Evolutionary conservation across 129 eudicot genomes (phyloP).

Genomic region (Pseudognaphalium luteoalbum): DNA sequence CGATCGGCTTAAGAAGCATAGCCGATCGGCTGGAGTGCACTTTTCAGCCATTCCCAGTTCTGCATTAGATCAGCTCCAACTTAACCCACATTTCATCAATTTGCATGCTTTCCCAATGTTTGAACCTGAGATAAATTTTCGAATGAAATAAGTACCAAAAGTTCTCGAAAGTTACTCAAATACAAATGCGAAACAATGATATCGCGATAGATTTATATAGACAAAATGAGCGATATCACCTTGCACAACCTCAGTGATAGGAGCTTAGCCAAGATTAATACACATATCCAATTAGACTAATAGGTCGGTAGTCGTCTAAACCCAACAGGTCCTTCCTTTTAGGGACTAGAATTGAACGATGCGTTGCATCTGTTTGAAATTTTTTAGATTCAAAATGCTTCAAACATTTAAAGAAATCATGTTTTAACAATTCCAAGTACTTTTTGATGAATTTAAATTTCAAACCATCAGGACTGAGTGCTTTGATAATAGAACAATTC

Average conservation of each 20-base stretch:
- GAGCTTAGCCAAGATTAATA: not conserved
- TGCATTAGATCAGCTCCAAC: too few species aligned
- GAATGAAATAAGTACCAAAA: too few species aligned
- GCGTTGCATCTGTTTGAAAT: not conserved
- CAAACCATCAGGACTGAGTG: not conserved
- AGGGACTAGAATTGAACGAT: not conserved
- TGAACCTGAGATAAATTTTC: too few species aligned
- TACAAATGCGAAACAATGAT: too few species aligned
- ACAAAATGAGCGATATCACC: too few species aligned
- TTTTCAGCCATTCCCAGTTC: too few species aligned
- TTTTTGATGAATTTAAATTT: not conserved
- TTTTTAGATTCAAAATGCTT: not conserved
- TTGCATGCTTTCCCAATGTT: too few species aligned
- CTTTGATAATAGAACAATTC: not conserved
- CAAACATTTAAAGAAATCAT: not conserved
- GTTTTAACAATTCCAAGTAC: not conserved
- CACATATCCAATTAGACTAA: not conserved
- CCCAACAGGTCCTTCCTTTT: not conserved
- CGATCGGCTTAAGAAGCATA: too few species aligned
- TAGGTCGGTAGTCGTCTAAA: not conserved
- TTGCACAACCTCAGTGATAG: not conserved
- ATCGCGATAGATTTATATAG: too few species aligned
- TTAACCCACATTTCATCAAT: too few species aligned
- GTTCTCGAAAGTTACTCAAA: too few species aligned
- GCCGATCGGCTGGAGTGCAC: too few species aligned